Percentiles rank a stretch among this genome's conserved stretches.
These are phyloP conservation scores for Narthecium ossifragum DNA, from an alignment of 106 monocot genomes.

Conservation along the genomic window DNA sequence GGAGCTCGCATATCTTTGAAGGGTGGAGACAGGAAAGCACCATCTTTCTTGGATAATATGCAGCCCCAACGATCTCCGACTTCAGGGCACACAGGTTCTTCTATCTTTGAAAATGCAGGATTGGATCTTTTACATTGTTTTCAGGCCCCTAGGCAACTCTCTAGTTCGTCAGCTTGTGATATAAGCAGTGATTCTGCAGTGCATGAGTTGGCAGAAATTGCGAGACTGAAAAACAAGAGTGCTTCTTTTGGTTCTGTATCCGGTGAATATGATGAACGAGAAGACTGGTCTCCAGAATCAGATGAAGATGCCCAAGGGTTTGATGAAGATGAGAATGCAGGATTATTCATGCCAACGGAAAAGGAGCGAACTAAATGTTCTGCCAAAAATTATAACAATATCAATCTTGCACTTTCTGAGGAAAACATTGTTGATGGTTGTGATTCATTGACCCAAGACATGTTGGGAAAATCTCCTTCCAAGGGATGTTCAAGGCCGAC, in stretches of 20 bases:
- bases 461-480: background rate
- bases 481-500: background rate
- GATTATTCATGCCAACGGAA: conserved; percentile 1
- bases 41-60: background rate
- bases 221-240: background rate
- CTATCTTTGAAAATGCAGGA: background rate
- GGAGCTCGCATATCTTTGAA: background rate
- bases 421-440: conserved; percentile 5
- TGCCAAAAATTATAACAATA: conserved; percentile 1
- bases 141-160: background rate
- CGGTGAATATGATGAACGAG: background rate
- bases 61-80: background rate
- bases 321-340: background rate
- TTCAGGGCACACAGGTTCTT: no score
- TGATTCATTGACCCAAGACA: conserved; percentile 4
- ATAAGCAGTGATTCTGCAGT: background rate
- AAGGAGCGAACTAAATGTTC: background rate
- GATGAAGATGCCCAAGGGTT: conserved; percentile 21
- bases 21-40: background rate
- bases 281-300: conserved; percentile 6
- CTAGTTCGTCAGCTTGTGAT: background rate
- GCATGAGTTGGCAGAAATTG: background rate
- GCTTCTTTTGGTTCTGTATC: conserved; percentile 1
- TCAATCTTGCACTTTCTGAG: background rate
- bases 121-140: background rate